A percentile compares a stretch with the other conserved stretches of the same genome.
phyloP scores from a whole-genome alignment of 2,329 filamentous ascomycete species.

The Aureobasidium sp. region DNA sequence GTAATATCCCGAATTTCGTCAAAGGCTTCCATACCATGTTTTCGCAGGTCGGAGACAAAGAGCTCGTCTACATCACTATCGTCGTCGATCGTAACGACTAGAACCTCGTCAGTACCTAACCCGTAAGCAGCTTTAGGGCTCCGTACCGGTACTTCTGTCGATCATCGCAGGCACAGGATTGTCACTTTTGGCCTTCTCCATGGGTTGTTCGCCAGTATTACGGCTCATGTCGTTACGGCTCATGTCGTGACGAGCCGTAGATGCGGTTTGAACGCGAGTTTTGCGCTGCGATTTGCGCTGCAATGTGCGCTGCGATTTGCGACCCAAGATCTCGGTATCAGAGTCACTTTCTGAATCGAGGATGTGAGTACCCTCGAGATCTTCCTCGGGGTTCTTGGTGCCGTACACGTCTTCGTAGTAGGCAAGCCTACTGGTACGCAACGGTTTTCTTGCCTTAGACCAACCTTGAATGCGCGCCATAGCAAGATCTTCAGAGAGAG shows the following conservation, averaged over 20 bases:
- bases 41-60: not conserved
- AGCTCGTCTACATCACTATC: not conserved
- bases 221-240: not conserved
- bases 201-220: not conserved
- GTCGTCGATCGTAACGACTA: not conserved
- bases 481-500: no score
- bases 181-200: not conserved
- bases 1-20: not conserved
- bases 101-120: not conserved
- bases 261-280: not conserved
- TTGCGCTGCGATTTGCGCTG: not conserved
- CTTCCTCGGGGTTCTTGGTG: not conserved
- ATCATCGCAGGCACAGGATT: not conserved
- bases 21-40: not conserved
- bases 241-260: not conserved
- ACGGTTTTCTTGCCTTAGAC: not conserved
- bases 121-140: no score
- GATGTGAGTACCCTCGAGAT: not conserved
- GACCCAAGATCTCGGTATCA: not conserved
- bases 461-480: not conserved
- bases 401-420: conserved; percentile 3
- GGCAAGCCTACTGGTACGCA: not conserved
- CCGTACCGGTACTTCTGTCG: not conserved
- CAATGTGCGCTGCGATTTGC: not conserved
- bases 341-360: not conserved